Evolutionary conservation across 2,329 filamentous ascomycete species (phyloP), one percentile per base, ranked within the genome.

Genomic region (Aspergillus tanneri): DNA sequence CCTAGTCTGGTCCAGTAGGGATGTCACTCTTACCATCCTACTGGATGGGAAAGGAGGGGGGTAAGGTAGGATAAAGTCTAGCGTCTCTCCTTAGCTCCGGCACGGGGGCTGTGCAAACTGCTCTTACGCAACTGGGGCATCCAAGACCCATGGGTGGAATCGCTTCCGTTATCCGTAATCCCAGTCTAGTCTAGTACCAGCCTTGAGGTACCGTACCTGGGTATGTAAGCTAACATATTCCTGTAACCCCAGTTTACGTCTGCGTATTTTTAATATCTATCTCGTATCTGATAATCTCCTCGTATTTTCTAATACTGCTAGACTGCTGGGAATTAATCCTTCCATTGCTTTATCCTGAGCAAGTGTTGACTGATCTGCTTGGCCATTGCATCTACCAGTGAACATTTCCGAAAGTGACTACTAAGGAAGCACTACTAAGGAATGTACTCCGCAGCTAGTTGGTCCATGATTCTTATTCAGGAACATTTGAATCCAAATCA

Each of bases 71-170:
- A 7, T 21, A 41, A 48, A 46, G 53, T 50, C 53, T 54, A 52
- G 53, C 50, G 47, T 56, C 38, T 38, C 34, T 50, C 46, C 50
- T 54, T 59, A 59, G 57, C 55, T 47, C 54, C 57, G 57, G 57
- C 48, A 55, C 49, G 57, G 57, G 57, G 57, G 57, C 57, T 59
- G 57, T 59, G 57, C 57, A 59, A 58, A 58, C 55, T 49, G 37
- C 53, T 59, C 57, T 59, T 59, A 58, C 57, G 55, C 55, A 59
- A 57, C 48, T 47, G 45, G 47, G 42, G 38, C 28, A 45, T 21
- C 42, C 46, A 52, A 51, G 51, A 46, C 37, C 50, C 46, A 50
- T 47, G 50, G 37, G 40, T 43, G 35, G 41, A 40, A 21, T 34
- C 30, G 30, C 30, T 34, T 34, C 30, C 30, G 30, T 34, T 34